Percentiles rank a stretch among this genome's conserved stretches.
Evolutionary conservation across 2,329 filamentous ascomycete species (phyloP).

Genomic region (Eutypa lata): DNA sequence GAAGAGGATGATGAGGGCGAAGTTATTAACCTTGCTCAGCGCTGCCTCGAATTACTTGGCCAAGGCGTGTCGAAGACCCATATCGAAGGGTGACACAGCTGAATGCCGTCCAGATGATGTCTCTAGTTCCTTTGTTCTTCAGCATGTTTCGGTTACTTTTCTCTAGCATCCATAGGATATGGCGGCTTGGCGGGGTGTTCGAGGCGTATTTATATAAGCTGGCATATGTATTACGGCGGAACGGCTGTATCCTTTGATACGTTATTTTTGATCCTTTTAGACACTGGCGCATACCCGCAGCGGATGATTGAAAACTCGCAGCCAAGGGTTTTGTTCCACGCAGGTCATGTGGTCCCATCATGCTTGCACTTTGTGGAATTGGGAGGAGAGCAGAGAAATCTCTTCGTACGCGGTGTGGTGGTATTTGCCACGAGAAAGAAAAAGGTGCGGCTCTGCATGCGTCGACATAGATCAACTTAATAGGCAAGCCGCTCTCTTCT

Average conservation of each 20-base stretch:
- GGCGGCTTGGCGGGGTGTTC: constrained; percentile 39
- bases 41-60: constrained; percentile 82
- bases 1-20: constrained; percentile 91
- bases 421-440: background rate
- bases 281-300: constrained; percentile 26
- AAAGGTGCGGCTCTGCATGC: background rate
- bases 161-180: constrained; percentile 33
- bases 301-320: constrained; percentile 8
- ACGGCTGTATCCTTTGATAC: constrained; percentile 8
- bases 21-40: constrained; percentile 84
- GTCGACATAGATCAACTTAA: background rate
- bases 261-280: constrained; percentile 21
- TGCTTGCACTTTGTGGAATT: background rate
- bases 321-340: constrained; percentile 17
- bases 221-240: constrained; percentile 22
- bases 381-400: background rate
- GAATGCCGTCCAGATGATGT: constrained; percentile 7
- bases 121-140: constrained; percentile 26
- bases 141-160: constrained; percentile 22
- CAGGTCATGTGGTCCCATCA: constrained; percentile 8
- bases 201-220: constrained; percentile 38
- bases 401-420: background rate
- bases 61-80: constrained; percentile 74
- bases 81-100: constrained; percentile 65
- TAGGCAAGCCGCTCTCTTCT: background rate